A percentile compares a stretch with the other conserved stretches of the same genome.
Evolutionary conservation across 345 rosid species (phyloP).

Genomic region (Eucalyptus camaldulensis): DNA sequence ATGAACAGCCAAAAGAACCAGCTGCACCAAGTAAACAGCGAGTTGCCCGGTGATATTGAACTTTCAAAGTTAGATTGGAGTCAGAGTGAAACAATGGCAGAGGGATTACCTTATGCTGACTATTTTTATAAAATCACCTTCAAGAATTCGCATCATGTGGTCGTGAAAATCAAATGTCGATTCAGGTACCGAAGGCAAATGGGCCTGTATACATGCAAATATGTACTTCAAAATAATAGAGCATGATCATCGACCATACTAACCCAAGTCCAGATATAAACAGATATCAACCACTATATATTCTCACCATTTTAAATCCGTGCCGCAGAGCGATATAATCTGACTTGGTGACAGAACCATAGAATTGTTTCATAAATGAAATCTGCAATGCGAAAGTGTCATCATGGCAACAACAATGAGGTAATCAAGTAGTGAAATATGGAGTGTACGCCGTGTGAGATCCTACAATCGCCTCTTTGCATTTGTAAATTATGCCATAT

Average conservation of each 20-base stretch:
- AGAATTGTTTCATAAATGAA: constrained; percentile 82
- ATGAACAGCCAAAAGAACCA: constrained; percentile 91
- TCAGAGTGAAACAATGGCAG: background rate
- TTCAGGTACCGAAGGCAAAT: constrained; percentile 2
- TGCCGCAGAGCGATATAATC: constrained; percentile 66
- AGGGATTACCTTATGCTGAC: constrained; percentile 56
- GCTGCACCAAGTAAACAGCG: constrained; percentile 8
- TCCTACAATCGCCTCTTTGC: background rate
- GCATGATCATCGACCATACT: background rate
- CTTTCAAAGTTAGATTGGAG: background rate
- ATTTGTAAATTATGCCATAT: background rate
- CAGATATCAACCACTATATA: background rate
- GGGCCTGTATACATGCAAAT: constrained; percentile 16
- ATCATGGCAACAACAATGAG: background rate
- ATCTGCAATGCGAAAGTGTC: constrained; percentile 21
- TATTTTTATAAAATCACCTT: constrained; percentile 52
- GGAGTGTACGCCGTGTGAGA: background rate
- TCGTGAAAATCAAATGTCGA: constrained; percentile 43
- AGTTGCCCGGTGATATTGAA: background rate
- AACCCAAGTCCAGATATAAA: background rate
- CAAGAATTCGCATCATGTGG: constrained; percentile 55
- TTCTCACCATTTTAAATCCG: constrained; percentile 59
- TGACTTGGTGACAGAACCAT: constrained; percentile 64
- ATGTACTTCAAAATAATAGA: background rate
- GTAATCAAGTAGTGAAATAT: background rate